Conservation (phyloP, 2,329 filamentous ascomycete species). For the Monosporascus ibericus region DNA sequence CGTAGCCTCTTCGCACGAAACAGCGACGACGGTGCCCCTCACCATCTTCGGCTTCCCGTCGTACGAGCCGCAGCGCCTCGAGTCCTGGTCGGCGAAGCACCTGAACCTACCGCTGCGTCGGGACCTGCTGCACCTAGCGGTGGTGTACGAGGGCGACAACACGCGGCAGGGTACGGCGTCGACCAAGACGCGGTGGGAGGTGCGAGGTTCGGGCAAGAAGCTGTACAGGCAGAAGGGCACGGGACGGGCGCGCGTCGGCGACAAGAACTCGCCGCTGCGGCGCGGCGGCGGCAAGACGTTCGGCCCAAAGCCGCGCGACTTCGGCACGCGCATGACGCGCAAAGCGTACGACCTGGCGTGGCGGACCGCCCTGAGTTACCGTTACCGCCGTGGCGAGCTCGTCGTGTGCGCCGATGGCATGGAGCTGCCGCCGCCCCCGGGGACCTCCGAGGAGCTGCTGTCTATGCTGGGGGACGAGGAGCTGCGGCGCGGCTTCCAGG, state of each 20-base stretch:
- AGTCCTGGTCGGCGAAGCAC: slow-evolving; percentile 74
- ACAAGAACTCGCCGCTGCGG: slow-evolving; percentile 74
- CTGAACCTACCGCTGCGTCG: slow-evolving; percentile 80
- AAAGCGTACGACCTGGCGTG: slow-evolving; percentile 96
- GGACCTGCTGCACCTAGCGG: slow-evolving; percentile 87
- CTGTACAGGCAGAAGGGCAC: slow-evolving; percentile 81
- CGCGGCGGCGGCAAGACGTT: slow-evolving; percentile 81
- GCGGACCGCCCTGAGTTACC: slow-evolving; percentile 88
- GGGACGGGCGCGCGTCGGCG: slow-evolving; percentile 72
- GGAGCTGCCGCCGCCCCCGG: slow-evolving; percentile 54
- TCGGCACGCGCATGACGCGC: slow-evolving; percentile 71
- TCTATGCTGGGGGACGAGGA: slow-evolving; percentile 37
- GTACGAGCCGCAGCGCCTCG: slow-evolving; percentile 74
- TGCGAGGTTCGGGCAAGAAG: slow-evolving; percentile 79
- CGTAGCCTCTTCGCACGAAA: neutral
- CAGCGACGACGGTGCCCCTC: slow-evolving; percentile 61
- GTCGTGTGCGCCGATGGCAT: slow-evolving; percentile 75
- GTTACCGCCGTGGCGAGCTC: slow-evolving; percentile 81
- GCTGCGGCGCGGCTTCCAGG: slow-evolving; percentile 50
- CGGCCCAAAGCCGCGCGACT: slow-evolving; percentile 90
- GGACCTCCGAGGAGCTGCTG: slow-evolving; percentile 23
- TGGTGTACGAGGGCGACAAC: slow-evolving; percentile 87
- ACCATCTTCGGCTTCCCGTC: slow-evolving; percentile 88
- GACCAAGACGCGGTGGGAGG: slow-evolving; percentile 74
- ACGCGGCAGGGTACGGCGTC: slow-evolving; percentile 82